phyloP scores from a whole-genome alignment of 257 asterid species.

The Lantana camara region DNA sequence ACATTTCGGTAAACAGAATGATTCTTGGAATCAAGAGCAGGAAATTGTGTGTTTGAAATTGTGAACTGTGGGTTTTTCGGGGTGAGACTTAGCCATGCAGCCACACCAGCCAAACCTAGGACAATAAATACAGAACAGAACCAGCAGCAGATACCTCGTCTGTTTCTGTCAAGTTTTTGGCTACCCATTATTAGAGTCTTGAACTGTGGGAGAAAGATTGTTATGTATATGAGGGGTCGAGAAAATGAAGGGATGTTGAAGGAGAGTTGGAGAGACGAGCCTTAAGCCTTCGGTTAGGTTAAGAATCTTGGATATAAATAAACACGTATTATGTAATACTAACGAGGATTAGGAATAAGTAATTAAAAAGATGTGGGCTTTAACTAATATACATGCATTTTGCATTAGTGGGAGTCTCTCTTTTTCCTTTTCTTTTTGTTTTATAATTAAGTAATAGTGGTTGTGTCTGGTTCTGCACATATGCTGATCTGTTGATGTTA shows the following conservation, averaged over 20 bases:
- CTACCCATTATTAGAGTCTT: conserved; percentile 29
- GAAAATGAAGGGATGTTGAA: conserved; percentile 19
- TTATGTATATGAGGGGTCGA: not conserved
- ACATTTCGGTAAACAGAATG: not conserved
- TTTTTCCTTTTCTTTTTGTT: too few species aligned
- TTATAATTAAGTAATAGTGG: conserved; percentile 17
- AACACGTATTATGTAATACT: too few species aligned
- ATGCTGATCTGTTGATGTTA: conserved; percentile 16
- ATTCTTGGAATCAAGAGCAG: conserved; percentile 20
- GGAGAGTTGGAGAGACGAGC: conserved; percentile 27
- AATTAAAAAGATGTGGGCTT: conserved; percentile 13
- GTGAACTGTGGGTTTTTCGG: conserved; percentile 42
- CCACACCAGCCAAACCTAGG: conserved; percentile 31
- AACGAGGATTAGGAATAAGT: conserved; percentile 15
- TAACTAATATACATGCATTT: conserved; percentile 6
- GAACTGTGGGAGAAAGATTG: not conserved
- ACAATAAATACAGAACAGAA: conserved; percentile 33
- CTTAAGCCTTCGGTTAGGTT: not conserved
- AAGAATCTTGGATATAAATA: not conserved
- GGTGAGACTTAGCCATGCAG: conserved; percentile 46
- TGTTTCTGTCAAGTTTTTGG: conserved; percentile 6
- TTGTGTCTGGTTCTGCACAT: conserved; percentile 8
- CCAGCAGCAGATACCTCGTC: conserved; percentile 29
- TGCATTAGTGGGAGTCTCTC: too few species aligned
- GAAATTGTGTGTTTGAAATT: conserved; percentile 22